Evolutionary conservation across 179 eudicot genomes (phyloP).

Genomic region (Beta macrorhiza): DNA sequence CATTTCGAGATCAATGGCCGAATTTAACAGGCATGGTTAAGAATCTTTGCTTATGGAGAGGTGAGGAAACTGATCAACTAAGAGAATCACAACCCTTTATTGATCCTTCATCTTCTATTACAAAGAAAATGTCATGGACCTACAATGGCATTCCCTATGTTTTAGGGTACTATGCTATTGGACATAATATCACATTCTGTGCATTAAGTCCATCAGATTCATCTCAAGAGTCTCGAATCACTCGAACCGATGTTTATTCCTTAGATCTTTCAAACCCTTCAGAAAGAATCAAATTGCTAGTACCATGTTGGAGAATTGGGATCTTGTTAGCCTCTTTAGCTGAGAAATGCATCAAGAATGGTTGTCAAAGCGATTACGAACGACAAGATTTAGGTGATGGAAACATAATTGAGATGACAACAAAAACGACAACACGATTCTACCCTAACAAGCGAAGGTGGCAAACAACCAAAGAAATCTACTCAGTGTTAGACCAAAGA

Average conservation of each 20-base stretch:
- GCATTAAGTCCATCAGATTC: constrained; percentile 49
- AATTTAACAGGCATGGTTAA: constrained; percentile 57
- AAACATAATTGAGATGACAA: constrained; percentile 53
- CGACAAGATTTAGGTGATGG: constrained; percentile 46
- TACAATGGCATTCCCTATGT: constrained; percentile 63
- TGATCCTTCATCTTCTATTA: constrained; percentile 53
- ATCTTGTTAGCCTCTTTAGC: constrained; percentile 63
- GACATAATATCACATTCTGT: constrained; percentile 62
- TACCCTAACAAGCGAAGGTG: constrained; percentile 55
- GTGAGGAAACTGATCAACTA: constrained; percentile 61
- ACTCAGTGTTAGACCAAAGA: constrained; percentile 54
- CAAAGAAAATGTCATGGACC: constrained; percentile 64
- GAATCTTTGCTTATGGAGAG: constrained; percentile 72
- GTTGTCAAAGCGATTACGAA: constrained; percentile 51
- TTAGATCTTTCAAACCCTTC: constrained; percentile 55
- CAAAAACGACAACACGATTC: constrained; percentile 37
- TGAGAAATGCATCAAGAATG: constrained; percentile 37
- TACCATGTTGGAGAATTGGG: constrained; percentile 81
- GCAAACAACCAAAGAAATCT: constrained; percentile 58
- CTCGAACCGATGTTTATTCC: constrained; percentile 58
- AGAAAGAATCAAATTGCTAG: constrained; percentile 55
- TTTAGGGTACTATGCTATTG: constrained; percentile 67
- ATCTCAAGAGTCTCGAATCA: constrained; percentile 24
- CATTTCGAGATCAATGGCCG: constrained; percentile 64
- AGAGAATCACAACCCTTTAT: constrained; percentile 37